These are phyloP conservation scores for Paralagenidium karlingii DNA, from an alignment of 352 stramenopile species.

Conservation along the genomic window DNA sequence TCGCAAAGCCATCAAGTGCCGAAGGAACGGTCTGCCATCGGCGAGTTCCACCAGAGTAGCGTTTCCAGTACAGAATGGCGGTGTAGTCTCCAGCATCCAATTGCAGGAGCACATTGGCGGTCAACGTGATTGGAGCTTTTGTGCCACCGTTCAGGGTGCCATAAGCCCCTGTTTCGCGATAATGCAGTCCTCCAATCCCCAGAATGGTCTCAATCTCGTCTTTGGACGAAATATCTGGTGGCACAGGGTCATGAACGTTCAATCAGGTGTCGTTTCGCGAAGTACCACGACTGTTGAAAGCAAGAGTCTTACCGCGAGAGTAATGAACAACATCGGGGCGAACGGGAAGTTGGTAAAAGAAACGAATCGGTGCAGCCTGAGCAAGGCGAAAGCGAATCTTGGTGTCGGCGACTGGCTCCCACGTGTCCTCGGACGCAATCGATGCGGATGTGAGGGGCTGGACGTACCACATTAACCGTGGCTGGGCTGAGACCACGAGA, in stretches of 20 bases:
- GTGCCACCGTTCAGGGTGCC: slow-evolving; percentile 29
- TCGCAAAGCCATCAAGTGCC: slow-evolving; percentile 54
- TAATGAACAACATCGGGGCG: slow-evolving; percentile 37
- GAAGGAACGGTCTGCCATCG: slow-evolving; percentile 46
- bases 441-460: slow-evolving; percentile 33
- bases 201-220: slow-evolving; percentile 54
- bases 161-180: slow-evolving; percentile 60
- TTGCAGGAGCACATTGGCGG: slow-evolving; percentile 49
- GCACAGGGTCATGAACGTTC: no score
- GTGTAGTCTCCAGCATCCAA: slow-evolving; percentile 53
- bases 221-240: slow-evolving; percentile 29
- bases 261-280: no score
- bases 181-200: slow-evolving; percentile 46
- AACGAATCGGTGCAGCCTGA: slow-evolving; percentile 26
- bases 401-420: slow-evolving; percentile 49
- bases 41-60: slow-evolving; percentile 25
- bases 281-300: neutral
- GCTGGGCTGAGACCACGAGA: slow-evolving; percentile 48
- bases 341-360: slow-evolving; percentile 69
- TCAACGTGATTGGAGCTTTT: slow-evolving; percentile 39
- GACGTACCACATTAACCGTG: slow-evolving; percentile 50
- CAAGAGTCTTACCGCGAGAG: slow-evolving; percentile 16
- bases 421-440: slow-evolving; percentile 9
- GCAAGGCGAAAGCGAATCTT: slow-evolving; percentile 27
- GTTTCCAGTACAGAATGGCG: slow-evolving; percentile 43